phyloP scores from a whole-genome alignment of 2,329 filamentous ascomycete genomes.

The Aspergillus ibericus region DNA sequence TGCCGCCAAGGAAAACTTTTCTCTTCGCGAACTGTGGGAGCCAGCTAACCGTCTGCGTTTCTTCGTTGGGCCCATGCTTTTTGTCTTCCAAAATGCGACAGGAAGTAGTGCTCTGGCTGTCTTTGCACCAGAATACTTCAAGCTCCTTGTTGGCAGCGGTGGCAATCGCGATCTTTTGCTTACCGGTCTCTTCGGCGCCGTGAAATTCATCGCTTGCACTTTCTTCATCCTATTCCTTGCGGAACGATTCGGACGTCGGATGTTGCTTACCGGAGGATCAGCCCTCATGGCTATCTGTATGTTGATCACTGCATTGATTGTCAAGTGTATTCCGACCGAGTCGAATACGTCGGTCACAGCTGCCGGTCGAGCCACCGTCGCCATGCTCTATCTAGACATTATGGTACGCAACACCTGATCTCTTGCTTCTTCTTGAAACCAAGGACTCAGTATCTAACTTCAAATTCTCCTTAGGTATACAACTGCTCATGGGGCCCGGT shows the following conservation, averaged over 20 bases:
- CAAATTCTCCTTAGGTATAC: not conserved
- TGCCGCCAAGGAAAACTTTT: not conserved
- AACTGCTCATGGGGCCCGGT: constrained; percentile 31
- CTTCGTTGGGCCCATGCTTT: not conserved
- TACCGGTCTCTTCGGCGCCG: constrained; percentile 52
- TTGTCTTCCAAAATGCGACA: not conserved
- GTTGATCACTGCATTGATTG: constrained; percentile 51
- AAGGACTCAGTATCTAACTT: not conserved
- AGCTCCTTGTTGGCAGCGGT: constrained; percentile 48
- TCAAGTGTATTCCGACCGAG: constrained; percentile 45
- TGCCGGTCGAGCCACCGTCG: constrained; percentile 48
- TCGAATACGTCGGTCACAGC: constrained; percentile 27
- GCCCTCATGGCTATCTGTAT: constrained; percentile 53
- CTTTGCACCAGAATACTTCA: constrained; percentile 52
- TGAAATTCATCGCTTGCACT: constrained; percentile 51
- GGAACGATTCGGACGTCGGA: constrained; percentile 51
- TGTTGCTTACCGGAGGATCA: constrained; percentile 50
- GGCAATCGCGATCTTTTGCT: constrained; percentile 47
- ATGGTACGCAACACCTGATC: constrained; percentile 13
- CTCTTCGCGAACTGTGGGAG: not conserved
- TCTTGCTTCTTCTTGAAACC: not conserved
- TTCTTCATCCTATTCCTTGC: constrained; percentile 53
- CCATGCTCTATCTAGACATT: constrained; percentile 48
- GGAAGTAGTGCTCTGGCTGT: not conserved
- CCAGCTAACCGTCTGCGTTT: not conserved